Conservation (phyloP, 176 grass and related monocot genomes). For the Tuctoria greenei region DNA sequence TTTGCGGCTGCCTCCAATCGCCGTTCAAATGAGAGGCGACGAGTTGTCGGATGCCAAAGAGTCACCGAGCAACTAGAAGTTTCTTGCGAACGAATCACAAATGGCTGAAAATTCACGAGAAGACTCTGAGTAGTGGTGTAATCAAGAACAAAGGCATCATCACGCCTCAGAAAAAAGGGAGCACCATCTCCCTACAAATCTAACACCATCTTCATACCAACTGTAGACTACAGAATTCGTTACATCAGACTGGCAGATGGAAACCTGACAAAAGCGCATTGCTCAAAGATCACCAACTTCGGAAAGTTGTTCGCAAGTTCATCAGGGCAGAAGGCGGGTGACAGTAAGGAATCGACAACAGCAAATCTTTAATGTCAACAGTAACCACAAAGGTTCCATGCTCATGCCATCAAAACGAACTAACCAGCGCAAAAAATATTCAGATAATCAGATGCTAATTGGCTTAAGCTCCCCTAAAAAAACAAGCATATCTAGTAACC, state of each 20-base stretch:
- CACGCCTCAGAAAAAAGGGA: too few species aligned
- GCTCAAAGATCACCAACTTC: too few species aligned
- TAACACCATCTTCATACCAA: neutral
- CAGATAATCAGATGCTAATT: constrained; percentile 31
- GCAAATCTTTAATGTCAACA: constrained; percentile 47
- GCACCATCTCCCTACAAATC: too few species aligned
- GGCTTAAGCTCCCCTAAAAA: constrained; percentile 2
- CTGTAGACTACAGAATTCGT: neutral
- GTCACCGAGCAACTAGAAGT: neutral
- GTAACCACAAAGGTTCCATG: constrained; percentile 31
- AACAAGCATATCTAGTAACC: constrained; percentile 70
- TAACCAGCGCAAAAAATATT: constrained; percentile 38
- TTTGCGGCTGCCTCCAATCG: neutral
- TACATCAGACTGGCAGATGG: too few species aligned
- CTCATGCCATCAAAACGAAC: constrained; percentile 31
- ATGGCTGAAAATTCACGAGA: neutral
- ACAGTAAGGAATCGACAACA: constrained; percentile 4
- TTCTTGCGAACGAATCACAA: neutral
- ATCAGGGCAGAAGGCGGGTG: neutral
- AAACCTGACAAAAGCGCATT: too few species aligned
- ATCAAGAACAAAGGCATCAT: too few species aligned
- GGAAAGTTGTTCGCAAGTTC: neutral
- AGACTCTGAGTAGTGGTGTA: too few species aligned
- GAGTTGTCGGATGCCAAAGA: neutral
- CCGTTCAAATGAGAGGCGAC: neutral